Evolutionary conservation across 352 stramenopile species (phyloP), one percentile per base, ranked within the genome.

Genomic region (Globisporangium parvum): DNA sequence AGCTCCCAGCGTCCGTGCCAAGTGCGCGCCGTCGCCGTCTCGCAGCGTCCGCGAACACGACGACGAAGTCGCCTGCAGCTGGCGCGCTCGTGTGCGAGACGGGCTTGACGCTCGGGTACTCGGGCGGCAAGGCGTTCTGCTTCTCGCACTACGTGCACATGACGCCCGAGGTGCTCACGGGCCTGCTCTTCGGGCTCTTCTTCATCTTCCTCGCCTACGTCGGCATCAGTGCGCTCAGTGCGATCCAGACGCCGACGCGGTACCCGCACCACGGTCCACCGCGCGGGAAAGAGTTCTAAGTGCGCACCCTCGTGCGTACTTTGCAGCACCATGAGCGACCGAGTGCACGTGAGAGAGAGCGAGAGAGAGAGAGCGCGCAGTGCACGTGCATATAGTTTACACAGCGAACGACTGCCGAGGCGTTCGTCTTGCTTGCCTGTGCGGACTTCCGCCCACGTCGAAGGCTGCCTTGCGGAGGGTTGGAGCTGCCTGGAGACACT

Each of bases 91-190:
- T 84, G 47, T 93, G 83, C 45, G 77, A 88, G 44, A 63, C 66
- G 15, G 80, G 77, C 48, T 88, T 87, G 60, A 60, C 77, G 17
- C 21, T 93, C 11, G 81, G 80, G 33, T 70, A 71, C 46, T 76
- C 74, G 47, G 65, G 55, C 2, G 75, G 74, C 62, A 88, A 77
- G 51, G 74, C 79, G 37, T 93, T 89, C 69, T 93, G 83, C 76
- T 93, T 91, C 54, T 88, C 83, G 55, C 83, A 91, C 65, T 91
- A 77, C 54, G 83, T 93, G 59, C 74, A 73, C 70, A 89, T 90
- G 73, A 93, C 83, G 33, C 83, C 83, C 11, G 69, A 88, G 55
- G 71, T 93, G 33, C 66, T 93, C 31, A 73, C 80, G 23, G 80
- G 67, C n/a, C 60, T 93, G 46, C 55, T 93, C 48, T 83, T 93